Base-by-base conservation (phyloP, 257 asterid genomes). In the Fraxinus cuspidata region DNA sequence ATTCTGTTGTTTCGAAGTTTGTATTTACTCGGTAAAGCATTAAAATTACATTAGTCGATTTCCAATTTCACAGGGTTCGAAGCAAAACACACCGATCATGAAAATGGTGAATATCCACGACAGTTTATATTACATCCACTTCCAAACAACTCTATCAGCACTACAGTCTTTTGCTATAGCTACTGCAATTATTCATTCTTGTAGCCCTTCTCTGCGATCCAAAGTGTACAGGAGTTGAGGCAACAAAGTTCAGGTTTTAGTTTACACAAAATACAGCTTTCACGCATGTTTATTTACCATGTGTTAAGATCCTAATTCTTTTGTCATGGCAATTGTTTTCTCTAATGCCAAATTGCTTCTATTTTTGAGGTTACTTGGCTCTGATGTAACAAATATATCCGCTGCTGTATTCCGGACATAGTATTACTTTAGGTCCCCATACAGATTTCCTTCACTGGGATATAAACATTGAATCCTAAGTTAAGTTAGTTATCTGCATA, bases 121-220 rank as follows among this genome's bases (percentile, higher is more conserved):
- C 35, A 92, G 87, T 18, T 83, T 93, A 89, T 86, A 88, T 74
- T 90, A 86, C 64, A 87, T 96, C 83, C 88, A 90, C 78, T 96
- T 93, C 83, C 92, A 87, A 47, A 84, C 97, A 4, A 82, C 83
- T 58, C 83, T 96, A 51, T 93, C 99, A 60, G 82, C 86, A 27
- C 82, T 96, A 82, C 99, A 96, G 91, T 87, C 87, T 0, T 92
- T 96, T 3, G 92, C 97, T 6, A 88, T 96, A 60, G 94, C 97
- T 75, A 87, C 87, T 38, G 96, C 99, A 4, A 82, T 93, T 81
- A 83, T 93, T 77, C 99, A 96, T 85, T 84, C 89, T 44, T 90
- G 74, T 13, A 89, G 83, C 74, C 89, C 91, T 11, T 38, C 73
- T 51, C 88, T 88, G 83, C 84, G 85, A 31, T 78, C 91, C 51